Evolutionary conservation across 2,329 filamentous ascomycete species (phyloP).

Genomic region (Clathrospora elynae): DNA sequence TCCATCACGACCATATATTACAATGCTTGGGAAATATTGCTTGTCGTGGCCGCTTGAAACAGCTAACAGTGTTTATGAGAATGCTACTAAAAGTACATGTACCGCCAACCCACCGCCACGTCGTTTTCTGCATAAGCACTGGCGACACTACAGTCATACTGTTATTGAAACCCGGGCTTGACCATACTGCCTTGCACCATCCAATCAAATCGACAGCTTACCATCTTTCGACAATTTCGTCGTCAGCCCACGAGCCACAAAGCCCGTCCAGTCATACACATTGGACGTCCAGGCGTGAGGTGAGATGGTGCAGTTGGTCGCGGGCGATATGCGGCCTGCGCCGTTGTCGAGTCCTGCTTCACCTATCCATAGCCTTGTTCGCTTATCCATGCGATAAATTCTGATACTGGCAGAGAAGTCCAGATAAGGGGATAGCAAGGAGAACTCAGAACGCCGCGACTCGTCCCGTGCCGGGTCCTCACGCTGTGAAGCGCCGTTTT

Average conservation of each 20-base stretch:
- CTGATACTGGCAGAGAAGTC: constrained; percentile 10
- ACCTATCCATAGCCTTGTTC: constrained; percentile 7
- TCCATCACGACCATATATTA: neutral
- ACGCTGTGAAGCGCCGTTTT: constrained; percentile 6
- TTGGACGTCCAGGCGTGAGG: constrained; percentile 11
- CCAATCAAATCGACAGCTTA: constrained; percentile 2
- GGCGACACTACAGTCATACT: constrained; percentile 1
- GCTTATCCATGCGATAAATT: constrained; percentile 13
- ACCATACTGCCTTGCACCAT: constrained; percentile 1
- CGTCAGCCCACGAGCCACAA: too few species aligned
- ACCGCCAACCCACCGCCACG: constrained; percentile 14
- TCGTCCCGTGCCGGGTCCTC: constrained; percentile 7
- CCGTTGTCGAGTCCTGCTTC: constrained; percentile 10
- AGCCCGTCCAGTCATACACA: too few species aligned
- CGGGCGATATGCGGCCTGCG: constrained; percentile 14
- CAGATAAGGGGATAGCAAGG: constrained; percentile 11
- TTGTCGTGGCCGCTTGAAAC: constrained; percentile 4
- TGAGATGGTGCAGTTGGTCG: constrained; percentile 19
- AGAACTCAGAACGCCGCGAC: constrained; percentile 14
- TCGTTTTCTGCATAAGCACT: constrained; percentile 1
- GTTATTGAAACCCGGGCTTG: constrained; percentile 1
- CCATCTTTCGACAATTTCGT: constrained; percentile 3
- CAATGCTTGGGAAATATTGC: neutral
- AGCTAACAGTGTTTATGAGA: constrained; percentile 32
- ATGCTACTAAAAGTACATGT: constrained; percentile 44